These are phyloP conservation scores for Candida sithepensis DNA, from an alignment of 805 yeast genomes.

Conservation along the genomic window DNA sequence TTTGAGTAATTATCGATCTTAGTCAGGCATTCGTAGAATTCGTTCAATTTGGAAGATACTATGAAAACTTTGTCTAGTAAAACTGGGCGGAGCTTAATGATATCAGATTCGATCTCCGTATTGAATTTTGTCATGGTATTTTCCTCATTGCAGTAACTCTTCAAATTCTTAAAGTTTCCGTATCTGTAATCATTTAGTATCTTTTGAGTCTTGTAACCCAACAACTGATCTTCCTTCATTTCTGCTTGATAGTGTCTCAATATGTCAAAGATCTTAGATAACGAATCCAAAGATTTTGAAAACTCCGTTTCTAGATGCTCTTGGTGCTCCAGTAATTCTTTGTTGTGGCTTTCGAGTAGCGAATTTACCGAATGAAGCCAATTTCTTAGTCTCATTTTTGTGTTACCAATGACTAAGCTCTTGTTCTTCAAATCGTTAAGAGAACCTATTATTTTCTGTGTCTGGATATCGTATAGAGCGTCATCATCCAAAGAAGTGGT, in stretches of 20 bases:
- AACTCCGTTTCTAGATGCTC: constrained; percentile 19
- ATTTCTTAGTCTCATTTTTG: constrained; percentile 7
- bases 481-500: too few species aligned
- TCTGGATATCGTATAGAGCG: too few species aligned
- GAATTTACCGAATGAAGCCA: constrained; percentile 12
- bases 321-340: constrained; percentile 14
- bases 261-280: constrained; percentile 20
- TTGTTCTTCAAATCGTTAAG: constrained; percentile 12
- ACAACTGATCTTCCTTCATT: constrained; percentile 11
- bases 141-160: constrained; percentile 19
- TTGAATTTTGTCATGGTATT: constrained; percentile 21
- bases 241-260: constrained; percentile 13
- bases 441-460: constrained; percentile 6
- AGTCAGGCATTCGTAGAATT: constrained; percentile 23
- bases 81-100: constrained; percentile 24
- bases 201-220: constrained; percentile 17
- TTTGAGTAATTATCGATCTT: constrained; percentile 18
- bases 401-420: constrained; percentile 12
- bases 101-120: constrained; percentile 20
- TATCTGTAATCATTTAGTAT: constrained; percentile 20
- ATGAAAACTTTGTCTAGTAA: constrained; percentile 21
- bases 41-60: constrained; percentile 19
- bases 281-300: constrained; percentile 24
- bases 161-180: constrained; percentile 14
- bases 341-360: constrained; percentile 4